Conservation (phyloP, 306 rosid genomes). For the Castanopsis chinensis region DNA sequence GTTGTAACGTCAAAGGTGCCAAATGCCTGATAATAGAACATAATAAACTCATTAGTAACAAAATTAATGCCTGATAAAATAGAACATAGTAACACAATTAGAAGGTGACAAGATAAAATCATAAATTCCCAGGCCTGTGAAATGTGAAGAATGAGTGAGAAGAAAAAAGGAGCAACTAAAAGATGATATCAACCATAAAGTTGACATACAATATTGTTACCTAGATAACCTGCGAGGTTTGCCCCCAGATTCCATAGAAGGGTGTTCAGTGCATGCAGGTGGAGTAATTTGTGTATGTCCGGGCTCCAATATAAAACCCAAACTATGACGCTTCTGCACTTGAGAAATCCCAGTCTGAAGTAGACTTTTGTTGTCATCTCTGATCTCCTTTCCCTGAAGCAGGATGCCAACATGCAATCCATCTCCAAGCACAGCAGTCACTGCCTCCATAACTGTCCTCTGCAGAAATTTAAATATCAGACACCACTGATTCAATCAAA, state of each 20-base stretch:
- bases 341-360: conserved; percentile 73
- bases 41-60: not conserved
- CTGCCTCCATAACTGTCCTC: conserved; percentile 71
- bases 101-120: conserved; percentile 5
- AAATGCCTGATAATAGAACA: conserved; percentile 46
- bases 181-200: not conserved
- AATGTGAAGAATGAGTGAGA: not conserved
- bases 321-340: conserved; percentile 49
- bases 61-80: conserved; percentile 37
- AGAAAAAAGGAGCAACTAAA: not conserved
- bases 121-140: not conserved
- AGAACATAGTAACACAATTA: conserved; percentile 21
- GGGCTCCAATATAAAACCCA: conserved; percentile 77
- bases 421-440: conserved; percentile 62
- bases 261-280: conserved; percentile 32
- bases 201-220: conserved; percentile 27
- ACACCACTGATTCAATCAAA: not conserved
- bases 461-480: conserved; percentile 4
- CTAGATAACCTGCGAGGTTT: conserved; percentile 36
- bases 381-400: conserved; percentile 69
- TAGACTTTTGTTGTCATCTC: conserved; percentile 67
- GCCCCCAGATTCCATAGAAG: conserved; percentile 32
- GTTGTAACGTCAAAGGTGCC: conserved; percentile 39
- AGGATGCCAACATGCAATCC: conserved; percentile 76
- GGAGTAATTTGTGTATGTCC: conserved; percentile 33